Evolutionary conservation across 257 asterid genomes (phyloP), one percentile per base, ranked within the genome.

Genomic region (Agastache rugosa): DNA sequence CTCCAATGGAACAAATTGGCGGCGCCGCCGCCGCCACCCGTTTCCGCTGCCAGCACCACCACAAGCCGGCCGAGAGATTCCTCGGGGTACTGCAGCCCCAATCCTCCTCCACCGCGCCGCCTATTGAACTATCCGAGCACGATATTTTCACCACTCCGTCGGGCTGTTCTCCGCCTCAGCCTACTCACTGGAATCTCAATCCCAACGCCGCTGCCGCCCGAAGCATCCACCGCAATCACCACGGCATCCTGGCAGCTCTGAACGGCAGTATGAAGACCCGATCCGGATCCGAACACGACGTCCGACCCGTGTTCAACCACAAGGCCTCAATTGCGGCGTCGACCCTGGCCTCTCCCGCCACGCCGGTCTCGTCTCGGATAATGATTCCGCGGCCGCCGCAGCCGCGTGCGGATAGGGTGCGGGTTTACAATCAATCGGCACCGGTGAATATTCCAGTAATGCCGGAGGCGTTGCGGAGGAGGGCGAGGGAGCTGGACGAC

Each of bases 361-460:
- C 83, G 8, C 75, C 81, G 4, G 65, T 73, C 11, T 83, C 88
- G 14, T 62, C 83, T n/a, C 62, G 83, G 78, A 76, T 85, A 9
- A 66, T 75, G 82, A 88, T 82, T 75, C 96, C 93, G 62, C 85
- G 76, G 72, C 87, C 85, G 20, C 87, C 87, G 39, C 85, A 78
- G 53, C 37, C 61, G 10, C 75, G 34, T 44, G 72, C 7, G 20
- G 81, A 77, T 9, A 72, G 53, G 67, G 55, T 14, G 69, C 73
- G 73, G 35, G 42, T 75, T 34, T 67, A 47, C 17, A 84, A 78
- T 59, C 91, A 86, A 27, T 87, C 96, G 45, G 97, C 93, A 55
- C 97, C 97, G 53, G 86, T 89, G 63, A 85, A 87, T 37, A 83
- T 88, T 22, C 97, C 97, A 72, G 79, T 73, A 48, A 77, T 87